Base-by-base conservation (phyloP, 2,329 filamentous ascomycete species). In the Penicillium sp. region DNA sequence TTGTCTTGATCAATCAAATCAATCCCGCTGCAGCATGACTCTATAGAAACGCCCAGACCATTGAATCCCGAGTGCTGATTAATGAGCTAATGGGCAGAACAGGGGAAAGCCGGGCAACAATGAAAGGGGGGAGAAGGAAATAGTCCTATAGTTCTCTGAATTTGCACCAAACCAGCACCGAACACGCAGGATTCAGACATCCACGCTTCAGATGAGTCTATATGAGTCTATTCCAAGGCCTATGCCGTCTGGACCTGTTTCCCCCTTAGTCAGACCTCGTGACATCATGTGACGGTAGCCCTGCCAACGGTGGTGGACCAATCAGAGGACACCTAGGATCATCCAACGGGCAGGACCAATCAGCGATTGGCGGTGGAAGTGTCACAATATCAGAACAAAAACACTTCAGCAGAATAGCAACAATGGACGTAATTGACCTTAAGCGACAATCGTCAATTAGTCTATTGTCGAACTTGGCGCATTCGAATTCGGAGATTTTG, bases 261-360 rank as follows among this genome's bases (percentile, higher is more conserved):
- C 45, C 49, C 55, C 51, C 50, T 62, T 54, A 62, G 54, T 62
- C 58, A 61, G n/a, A 2, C 4, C 44, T 47, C 38, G 45, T 39
- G 42, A 40, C 21, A 34, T 44, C 58, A 64, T 47, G 52, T 60
- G 59, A 60, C 38, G 38, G 62, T 63, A 63, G 60, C 34, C 62
- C 59, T 56, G 62, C 60, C 60, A 64, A 63, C 62, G 41, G 7
- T 0, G 3, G 7, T 6, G 6, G 16, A 9, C 61, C 60, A 64
- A 64, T 63, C 52, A 61, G 1, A 16, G 0, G 0, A 2, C 2
- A 22, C 21, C 9, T 0, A 39, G 2, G 18, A 27, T 4, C 46
- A 58, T 54, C 57, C 54, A 58, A 54, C 4, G 2, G 5, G 11
- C 11, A 8, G 10, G n/a, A 36, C 61, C 58, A 64, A 62, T 64